Conservation (phyloP, 495 filamentous ascomycete species). For the Penicillium coffeae region DNA sequence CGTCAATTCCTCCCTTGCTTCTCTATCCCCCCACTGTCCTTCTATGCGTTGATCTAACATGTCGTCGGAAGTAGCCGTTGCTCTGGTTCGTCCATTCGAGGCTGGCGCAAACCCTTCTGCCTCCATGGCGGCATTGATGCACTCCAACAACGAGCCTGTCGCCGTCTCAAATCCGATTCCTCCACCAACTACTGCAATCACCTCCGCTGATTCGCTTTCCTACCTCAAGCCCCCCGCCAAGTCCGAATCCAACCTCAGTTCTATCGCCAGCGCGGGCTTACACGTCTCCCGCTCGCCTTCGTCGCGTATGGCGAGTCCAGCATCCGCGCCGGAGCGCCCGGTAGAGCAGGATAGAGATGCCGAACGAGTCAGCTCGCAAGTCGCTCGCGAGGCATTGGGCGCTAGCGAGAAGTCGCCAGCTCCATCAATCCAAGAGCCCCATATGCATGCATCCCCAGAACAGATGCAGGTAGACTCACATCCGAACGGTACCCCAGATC, state of each 20-base stretch:
- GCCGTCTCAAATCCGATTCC: conserved; percentile 38
- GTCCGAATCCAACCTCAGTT: conserved; percentile 41
- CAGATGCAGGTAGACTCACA: conserved; percentile 47
- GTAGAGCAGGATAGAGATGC: conserved; percentile 33
- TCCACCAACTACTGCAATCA: conserved; percentile 24
- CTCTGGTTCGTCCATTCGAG: conserved; percentile 47
- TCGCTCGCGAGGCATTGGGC: conserved; percentile 43
- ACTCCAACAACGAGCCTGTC: conserved; percentile 43
- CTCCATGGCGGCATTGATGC: conserved; percentile 50
- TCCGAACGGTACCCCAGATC: conserved; percentile 24
- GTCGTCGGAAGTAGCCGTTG: conserved; percentile 62
- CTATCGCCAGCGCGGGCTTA: conserved; percentile 44
- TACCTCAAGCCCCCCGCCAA: conserved; percentile 37
- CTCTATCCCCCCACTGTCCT: conserved; percentile 1
- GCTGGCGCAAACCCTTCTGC: conserved; percentile 32
- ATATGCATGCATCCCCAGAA: conserved; percentile 33
- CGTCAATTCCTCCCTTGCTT: conserved; percentile 8
- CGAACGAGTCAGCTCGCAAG: conserved; percentile 40
- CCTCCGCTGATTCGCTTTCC: conserved; percentile 30
- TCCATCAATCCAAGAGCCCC: conserved; percentile 21
- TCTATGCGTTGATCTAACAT: conserved; percentile 49
- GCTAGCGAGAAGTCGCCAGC: conserved; percentile 40
- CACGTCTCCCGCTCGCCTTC: conserved; percentile 41
- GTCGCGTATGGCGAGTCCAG: conserved; percentile 31
- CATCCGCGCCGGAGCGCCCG: conserved; percentile 30